phyloP scores from a whole-genome alignment of 2,329 filamentous ascomycete species.

The Stemphylium vesicarium region DNA sequence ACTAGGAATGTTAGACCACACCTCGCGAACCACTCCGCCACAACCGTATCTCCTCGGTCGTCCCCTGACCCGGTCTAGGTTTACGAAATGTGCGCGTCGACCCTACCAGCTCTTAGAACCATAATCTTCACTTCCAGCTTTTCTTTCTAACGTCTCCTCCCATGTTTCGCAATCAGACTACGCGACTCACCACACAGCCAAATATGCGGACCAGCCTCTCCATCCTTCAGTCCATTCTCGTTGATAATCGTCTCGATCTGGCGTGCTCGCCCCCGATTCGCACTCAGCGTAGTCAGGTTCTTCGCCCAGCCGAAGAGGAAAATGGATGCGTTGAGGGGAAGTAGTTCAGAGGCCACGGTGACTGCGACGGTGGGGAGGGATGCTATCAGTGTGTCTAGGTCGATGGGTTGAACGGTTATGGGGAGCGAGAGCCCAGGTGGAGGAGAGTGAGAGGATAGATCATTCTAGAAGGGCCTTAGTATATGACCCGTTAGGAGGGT shows the following conservation, averaged over 20 bases:
- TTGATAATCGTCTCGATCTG: slow-evolving; percentile 68
- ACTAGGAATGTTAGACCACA: too few species aligned
- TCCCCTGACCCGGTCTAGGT: not conserved
- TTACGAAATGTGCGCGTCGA: not conserved
- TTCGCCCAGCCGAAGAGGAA: slow-evolving; percentile 75
- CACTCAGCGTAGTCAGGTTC: slow-evolving; percentile 70
- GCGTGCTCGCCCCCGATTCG: slow-evolving; percentile 71
- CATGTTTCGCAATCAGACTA: slow-evolving; percentile 68
- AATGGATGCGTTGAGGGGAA: slow-evolving; percentile 69
- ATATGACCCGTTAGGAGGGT: too few species aligned
- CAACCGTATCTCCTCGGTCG: not conserved
- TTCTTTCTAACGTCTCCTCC: slow-evolving; percentile 26
- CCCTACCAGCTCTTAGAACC: not conserved
- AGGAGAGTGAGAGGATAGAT: slow-evolving; percentile 60
- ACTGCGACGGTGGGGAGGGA: slow-evolving; percentile 56
- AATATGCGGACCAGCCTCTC: slow-evolving; percentile 65
- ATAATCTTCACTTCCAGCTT: not conserved
- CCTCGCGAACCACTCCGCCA: not conserved
- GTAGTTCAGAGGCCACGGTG: slow-evolving; percentile 57
- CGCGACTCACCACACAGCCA: slow-evolving; percentile 70
- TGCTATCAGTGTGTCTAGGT: slow-evolving; percentile 45
- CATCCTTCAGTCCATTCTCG: slow-evolving; percentile 55
- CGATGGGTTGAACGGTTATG: slow-evolving; percentile 59
- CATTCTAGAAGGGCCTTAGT: slow-evolving; percentile 11
- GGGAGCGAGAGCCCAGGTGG: slow-evolving; percentile 66